phyloP scores from a whole-genome alignment of 1,139 yeast genomes.

The Kluyveromyces marxianus region DNA sequence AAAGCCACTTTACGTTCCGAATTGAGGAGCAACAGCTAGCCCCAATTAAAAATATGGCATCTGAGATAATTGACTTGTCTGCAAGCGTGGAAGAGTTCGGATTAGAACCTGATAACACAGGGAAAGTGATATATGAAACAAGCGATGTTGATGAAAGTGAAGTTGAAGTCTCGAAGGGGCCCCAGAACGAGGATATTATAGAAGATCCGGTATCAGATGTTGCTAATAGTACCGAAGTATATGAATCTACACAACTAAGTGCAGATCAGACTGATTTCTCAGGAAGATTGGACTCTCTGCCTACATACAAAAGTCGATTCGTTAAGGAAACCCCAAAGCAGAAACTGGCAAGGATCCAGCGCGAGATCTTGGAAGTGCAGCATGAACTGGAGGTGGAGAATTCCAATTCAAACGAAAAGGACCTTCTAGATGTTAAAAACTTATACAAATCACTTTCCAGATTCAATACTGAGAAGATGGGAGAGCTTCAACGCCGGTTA shows the following conservation, averaged over 20 bases:
- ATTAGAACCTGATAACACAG: not conserved
- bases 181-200: constrained; percentile 6
- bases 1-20: not conserved
- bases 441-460: not conserved
- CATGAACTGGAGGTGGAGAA: constrained; percentile 6
- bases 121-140: constrained; percentile 37
- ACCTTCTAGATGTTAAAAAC: not conserved
- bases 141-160: constrained; percentile 40
- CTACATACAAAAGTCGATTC: constrained; percentile 25
- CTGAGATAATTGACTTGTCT: constrained; percentile 3
- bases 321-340: constrained; percentile 38
- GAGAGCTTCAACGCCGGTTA: not conserved
- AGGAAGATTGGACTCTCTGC: constrained; percentile 20
- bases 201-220: constrained; percentile 8
- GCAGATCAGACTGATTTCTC: constrained; percentile 25
- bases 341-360: constrained; percentile 37
- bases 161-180: constrained; percentile 16
- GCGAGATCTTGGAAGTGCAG: constrained; percentile 11
- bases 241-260: constrained; percentile 21
- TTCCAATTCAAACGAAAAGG: not conserved
- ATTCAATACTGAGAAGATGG: not conserved
- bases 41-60: not conserved
- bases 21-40: not conserved
- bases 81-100: not conserved
- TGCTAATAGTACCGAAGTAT: constrained; percentile 14